Evolutionary conservation across 345 rosid species (phyloP), one percentile per base, ranked within the genome.

Genomic region (Rhodomyrtus tomentosa): DNA sequence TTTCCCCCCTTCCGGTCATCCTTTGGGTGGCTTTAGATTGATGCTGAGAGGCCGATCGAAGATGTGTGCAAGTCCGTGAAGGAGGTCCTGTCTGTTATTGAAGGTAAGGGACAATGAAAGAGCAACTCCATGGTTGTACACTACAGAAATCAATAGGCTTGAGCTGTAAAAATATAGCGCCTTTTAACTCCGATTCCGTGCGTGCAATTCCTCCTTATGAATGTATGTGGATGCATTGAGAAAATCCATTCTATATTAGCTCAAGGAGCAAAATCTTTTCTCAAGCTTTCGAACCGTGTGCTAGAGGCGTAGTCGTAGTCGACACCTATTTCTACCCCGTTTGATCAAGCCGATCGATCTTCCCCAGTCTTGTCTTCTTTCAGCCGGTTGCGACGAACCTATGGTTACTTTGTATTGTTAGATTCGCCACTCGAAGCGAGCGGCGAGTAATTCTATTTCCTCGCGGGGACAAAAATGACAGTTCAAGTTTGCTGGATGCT

Each of bases 21-120:
- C 14, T 22, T 45, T 56, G 53, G 82, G 20, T 54, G 80, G 22
- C 81, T 49, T 49, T 52, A 89, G 90, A 81, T 82, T 84, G 83
- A 88, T 82, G 93, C 91, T 11, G 62, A 85, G 82, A 88, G 86
- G 58, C 76, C 90, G 13, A 29, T 83, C n/a, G 82, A 88, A 24
- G 89, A 90, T 81, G 90, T 91, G 4, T 82, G 86, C 83, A 83
- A 73, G 72, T 88, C 86, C 29, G 89, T 87, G 9, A 91, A 84
- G 84, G 83, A 20, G 14, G 56, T 82, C 24, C 68, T 87, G 53
- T 89, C 88, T 53, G 51, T 82, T 84, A 36, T 84, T 14, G 42
- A 79, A 50, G 9, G 49, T 40, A 55, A 56, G 48, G 49, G 7
- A 48, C 48, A 18, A 68, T 18, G 55, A 38, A 62, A 1, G 74